Evolutionary conservation across 2,329 filamentous ascomycete genomes (phyloP).

Genomic region (Verticillium zaregamsianum): DNA sequence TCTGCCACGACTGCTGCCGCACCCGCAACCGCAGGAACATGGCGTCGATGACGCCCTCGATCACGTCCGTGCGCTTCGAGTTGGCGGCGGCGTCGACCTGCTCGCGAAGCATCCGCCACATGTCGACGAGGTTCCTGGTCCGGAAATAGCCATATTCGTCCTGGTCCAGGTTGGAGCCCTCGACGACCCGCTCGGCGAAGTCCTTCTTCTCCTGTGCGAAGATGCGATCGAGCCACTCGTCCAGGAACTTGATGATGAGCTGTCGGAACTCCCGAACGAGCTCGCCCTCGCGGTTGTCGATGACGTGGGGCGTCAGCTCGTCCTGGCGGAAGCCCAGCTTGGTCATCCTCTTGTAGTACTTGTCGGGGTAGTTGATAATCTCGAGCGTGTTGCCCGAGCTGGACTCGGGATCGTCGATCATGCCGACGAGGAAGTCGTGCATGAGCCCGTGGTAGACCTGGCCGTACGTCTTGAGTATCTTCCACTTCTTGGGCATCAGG

Average conservation of each 20-base stretch:
- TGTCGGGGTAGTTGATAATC: conserved; percentile 92
- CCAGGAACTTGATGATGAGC: conserved; percentile 91
- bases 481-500: conserved; percentile 95
- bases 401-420: conserved; percentile 81
- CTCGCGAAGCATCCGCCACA: conserved; percentile 97
- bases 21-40: conserved; percentile 86
- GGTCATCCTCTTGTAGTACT: conserved; percentile 93
- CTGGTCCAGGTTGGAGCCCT: conserved; percentile 72
- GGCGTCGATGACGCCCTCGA: conserved; percentile 91
- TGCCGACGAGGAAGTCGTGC: conserved; percentile 84
- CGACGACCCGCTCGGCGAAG: conserved; percentile 72
- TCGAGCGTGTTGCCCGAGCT: conserved; percentile 83
- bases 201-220: conserved; percentile 76
- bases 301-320: conserved; percentile 77
- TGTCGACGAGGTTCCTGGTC: conserved; percentile 85
- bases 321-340: conserved; percentile 77
- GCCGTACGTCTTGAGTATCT: conserved; percentile 84
- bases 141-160: conserved; percentile 89
- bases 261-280: conserved; percentile 90
- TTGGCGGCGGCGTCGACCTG: conserved; percentile 82
- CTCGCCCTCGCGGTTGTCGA: conserved; percentile 86
- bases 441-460: conserved; percentile 90
- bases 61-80: conserved; percentile 82
- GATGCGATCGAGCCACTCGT: conserved; percentile 97
- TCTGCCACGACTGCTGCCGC: conserved; percentile 82